A percentile compares a stretch with the other conserved stretches of the same genome.
These are phyloP conservation scores for Postia placenta DNA, from an alignment of 768 basidiomycete genomes.

Conservation along the genomic window DNA sequence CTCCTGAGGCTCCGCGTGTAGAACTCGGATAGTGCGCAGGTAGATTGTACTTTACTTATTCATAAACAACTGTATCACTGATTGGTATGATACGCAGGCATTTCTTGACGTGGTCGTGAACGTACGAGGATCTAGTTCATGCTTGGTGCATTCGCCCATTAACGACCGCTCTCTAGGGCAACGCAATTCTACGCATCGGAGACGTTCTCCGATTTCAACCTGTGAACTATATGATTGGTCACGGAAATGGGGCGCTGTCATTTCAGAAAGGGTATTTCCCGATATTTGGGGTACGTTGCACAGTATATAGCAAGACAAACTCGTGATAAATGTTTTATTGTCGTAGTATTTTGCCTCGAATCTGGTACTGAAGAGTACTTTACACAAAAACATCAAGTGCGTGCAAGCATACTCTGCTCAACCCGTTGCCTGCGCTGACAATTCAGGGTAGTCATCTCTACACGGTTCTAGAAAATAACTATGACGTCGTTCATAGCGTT, in stretches of 20 bases:
- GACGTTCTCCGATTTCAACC: constrained; percentile 2
- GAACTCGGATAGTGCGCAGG: constrained; percentile 3
- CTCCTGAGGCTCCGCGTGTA: no score
- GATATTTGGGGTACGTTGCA: constrained; percentile 38
- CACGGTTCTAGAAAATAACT: constrained; percentile 31
- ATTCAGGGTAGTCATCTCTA: constrained; percentile 9
- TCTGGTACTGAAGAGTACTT: constrained; percentile 50
- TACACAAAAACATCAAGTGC: constrained; percentile 47
- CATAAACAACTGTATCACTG: not conserved
- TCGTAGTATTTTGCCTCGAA: constrained; percentile 53
- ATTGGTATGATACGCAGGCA: constrained; percentile 5
- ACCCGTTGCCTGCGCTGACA: constrained; percentile 10
- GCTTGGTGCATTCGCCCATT: no score
- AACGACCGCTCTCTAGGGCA: not conserved
- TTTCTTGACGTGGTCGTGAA: not conserved
- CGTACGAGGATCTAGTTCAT: not conserved
- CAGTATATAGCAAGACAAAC: not conserved
- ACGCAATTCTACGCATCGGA: constrained; percentile 1
- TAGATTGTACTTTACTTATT: not conserved
- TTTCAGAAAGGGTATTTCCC: constrained; percentile 55
- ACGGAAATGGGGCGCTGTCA: constrained; percentile 32
- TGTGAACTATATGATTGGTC: constrained; percentile 4
- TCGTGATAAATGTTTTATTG: not conserved
- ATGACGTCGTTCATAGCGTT: constrained; percentile 32
- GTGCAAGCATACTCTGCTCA: constrained; percentile 6